Base-by-base conservation (phyloP, 192 early-diverging fungal genomes). In the Diversispora epigaea region DNA sequence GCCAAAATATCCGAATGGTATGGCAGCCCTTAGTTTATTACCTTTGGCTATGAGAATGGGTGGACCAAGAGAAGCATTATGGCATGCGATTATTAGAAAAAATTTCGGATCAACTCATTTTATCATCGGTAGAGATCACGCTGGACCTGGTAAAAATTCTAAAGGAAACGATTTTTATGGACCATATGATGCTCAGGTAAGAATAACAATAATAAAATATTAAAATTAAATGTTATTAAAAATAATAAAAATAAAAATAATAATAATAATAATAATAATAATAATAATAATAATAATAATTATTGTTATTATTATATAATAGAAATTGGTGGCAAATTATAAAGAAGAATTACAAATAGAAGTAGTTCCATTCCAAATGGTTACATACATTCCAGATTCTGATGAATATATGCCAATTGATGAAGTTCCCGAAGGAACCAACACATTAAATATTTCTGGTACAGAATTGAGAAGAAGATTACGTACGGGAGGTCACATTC, bases 21-120 rank as follows among this genome's bases (percentile, higher is more conserved):
- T 98, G 96, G 96, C 96, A 10, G 85, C 90, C 67, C 90, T 98
- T 19, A 93, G 93, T 44, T 89, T 98, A 50, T 86, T 98, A 22
- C 96, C 96, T 21, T 84, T 98, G 77, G 96, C 96, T 19, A 98
- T 98, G 96, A 89, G 96, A 68, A 98, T 98, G 96, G 96, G 93
- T 77, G 96, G 96, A 17, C 96, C 96, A 3, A 89, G 95, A 74
- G 96, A 98, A 77, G 96, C 96, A 19, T 87, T 98, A 46, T 98
- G 96, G 96, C 96, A 98, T 80, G 94, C 96, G 25, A 93, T 96
- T 70, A 98, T 98, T 66, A 88, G 96, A 74, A 98, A 98, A 89
- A 98, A 98, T 89, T 94, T 91, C 84, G 93, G 95, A 76, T 92
- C 91, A 74, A 94, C 95, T 1, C 96, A 98, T 85, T 98, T 98